phyloP scores from a whole-genome alignment of 176 grass and related monocot genomes.

The Hsuehochloa calcarea region DNA sequence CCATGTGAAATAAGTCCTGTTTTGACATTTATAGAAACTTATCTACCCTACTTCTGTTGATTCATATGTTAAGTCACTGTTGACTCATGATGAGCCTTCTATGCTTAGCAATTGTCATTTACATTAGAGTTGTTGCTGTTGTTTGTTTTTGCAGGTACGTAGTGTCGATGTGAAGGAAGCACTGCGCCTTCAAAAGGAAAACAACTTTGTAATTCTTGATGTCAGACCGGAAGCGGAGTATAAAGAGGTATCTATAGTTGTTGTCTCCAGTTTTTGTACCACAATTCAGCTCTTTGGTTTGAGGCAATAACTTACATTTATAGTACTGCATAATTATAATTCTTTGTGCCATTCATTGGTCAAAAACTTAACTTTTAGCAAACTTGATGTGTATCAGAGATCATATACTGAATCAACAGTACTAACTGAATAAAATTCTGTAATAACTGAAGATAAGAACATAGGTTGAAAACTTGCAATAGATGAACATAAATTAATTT shows the following conservation, averaged over 20 bases:
- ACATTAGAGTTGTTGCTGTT: not conserved
- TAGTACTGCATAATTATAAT: not conserved
- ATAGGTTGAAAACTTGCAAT: not conserved
- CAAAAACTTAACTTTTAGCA: not conserved
- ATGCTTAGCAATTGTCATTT: not conserved
- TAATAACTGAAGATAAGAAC: not conserved
- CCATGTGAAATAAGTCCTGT: not conserved
- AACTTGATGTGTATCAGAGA: not conserved
- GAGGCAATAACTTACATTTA: not conserved
- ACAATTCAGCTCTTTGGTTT: slow-evolving; percentile 10
- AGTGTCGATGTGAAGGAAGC: slow-evolving; percentile 99
- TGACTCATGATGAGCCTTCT: not conserved
- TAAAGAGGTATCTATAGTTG: slow-evolving; percentile 58
- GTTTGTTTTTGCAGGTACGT: slow-evolving; percentile 62
- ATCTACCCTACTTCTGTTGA: not conserved
- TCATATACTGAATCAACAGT: not conserved
- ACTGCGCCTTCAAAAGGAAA: slow-evolving; percentile 93
- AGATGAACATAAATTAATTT: not conserved
- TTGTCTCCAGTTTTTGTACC: not conserved
- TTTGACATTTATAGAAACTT: slow-evolving; percentile 33
- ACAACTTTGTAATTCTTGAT: slow-evolving; percentile 95
- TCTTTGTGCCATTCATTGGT: not conserved
- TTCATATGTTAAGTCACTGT: slow-evolving; percentile 22
- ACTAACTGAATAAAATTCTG: not conserved
- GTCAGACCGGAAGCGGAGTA: slow-evolving; percentile 90